A percentile compares a stretch with the other conserved stretches of the same genome.
These are phyloP conservation scores for Cladosporium phlei DNA, from an alignment of 2,329 filamentous ascomycete genomes.

Conservation along the genomic window DNA sequence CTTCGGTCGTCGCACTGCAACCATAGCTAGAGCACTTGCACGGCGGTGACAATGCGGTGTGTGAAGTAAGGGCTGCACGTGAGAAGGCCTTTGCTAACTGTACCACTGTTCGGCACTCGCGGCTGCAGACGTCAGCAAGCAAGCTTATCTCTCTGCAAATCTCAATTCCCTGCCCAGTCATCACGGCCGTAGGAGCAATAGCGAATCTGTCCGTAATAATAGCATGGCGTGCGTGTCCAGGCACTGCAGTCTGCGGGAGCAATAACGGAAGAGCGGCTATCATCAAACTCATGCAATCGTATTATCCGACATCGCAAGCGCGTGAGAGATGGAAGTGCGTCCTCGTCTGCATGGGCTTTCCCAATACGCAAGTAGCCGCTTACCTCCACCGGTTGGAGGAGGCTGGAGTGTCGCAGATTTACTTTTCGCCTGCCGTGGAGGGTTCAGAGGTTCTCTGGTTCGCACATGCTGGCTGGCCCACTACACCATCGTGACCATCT, in stretches of 20 bases:
- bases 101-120: not conserved
- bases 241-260: too few relatives aligned
- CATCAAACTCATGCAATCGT: too few relatives aligned
- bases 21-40: too few relatives aligned
- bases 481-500: constrained; percentile 3
- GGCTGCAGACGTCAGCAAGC: not conserved
- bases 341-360: too few relatives aligned
- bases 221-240: not conserved
- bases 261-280: not conserved
- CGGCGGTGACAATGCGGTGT: constrained; percentile 3
- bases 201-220: not conserved
- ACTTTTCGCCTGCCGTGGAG: too few relatives aligned
- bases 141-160: not conserved
- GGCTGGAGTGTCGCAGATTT: too few relatives aligned
- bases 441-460: constrained; percentile 8
- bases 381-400: too few relatives aligned
- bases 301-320: too few relatives aligned
- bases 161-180: not conserved
- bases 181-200: constrained; percentile 8
- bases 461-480: constrained; percentile 3
- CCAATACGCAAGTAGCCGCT: too few relatives aligned
- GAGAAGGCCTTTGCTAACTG: too few relatives aligned
- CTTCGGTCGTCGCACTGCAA: not conserved
- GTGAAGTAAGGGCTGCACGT: too few relatives aligned
- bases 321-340: too few relatives aligned